phyloP scores from a whole-genome alignment of 1,284 basidiomycete species.

The Rhodotorula mucilaginosa region DNA sequence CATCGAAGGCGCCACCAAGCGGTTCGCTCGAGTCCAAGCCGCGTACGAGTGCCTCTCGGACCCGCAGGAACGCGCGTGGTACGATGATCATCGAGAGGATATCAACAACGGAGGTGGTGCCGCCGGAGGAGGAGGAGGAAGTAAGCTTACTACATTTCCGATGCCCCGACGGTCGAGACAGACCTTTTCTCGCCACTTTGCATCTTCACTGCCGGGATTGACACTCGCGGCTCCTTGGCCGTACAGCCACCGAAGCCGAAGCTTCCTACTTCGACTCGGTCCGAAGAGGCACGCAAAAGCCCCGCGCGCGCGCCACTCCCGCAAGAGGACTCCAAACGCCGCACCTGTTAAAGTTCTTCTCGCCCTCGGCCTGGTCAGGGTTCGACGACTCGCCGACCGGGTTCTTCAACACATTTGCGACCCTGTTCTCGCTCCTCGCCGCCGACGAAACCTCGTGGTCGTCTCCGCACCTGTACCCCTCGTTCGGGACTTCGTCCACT shows the following conservation, averaged over 20 bases:
- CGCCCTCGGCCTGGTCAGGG: conserved; percentile 68
- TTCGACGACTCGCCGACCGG: conserved; percentile 70
- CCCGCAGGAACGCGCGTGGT: conserved; percentile 96
- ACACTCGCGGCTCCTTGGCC: background rate
- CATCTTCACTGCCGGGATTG: background rate
- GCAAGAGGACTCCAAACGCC: conserved; percentile 68
- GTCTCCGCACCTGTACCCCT: conserved; percentile 60
- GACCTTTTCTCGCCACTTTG: background rate
- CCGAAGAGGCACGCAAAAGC: conserved; percentile 37
- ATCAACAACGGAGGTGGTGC: conserved; percentile 18
- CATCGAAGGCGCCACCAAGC: conserved; percentile 74
- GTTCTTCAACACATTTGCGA: conserved; percentile 87
- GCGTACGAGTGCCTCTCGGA: conserved; percentile 83
- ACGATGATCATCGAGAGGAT: conserved; percentile 91
- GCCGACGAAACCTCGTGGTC: conserved; percentile 67
- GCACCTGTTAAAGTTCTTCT: conserved; percentile 83
- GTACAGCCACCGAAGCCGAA: conserved; percentile 68
- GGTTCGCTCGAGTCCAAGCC: conserved; percentile 85
- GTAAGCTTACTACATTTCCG: conserved; percentile 2
- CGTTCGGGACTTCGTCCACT: conserved; percentile 69
- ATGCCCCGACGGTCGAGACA: background rate
- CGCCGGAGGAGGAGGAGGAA: conserved; percentile 7
- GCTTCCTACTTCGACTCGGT: conserved; percentile 48
- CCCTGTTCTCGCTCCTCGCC: conserved; percentile 77
- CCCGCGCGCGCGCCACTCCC: conserved; percentile 57